phyloP scores from a whole-genome alignment of 1,284 basidiomycete genomes.

The Cutaneotrichosporon arboriforme region DNA sequence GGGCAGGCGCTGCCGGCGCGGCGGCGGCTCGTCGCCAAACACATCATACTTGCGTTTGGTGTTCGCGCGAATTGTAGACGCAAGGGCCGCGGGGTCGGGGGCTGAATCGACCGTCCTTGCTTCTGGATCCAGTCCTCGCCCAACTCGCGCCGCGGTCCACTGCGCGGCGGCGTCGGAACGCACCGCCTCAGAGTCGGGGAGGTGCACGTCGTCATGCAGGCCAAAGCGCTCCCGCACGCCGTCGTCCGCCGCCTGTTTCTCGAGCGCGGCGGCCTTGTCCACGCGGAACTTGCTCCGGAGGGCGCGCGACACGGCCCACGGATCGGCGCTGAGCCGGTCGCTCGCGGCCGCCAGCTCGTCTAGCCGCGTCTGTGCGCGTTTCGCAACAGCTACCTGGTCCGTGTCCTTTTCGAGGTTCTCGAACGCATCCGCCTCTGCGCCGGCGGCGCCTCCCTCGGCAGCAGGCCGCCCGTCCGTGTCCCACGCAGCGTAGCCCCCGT shows the following conservation, averaged over 20 bases:
- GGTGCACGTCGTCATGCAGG: slow-evolving; percentile 54
- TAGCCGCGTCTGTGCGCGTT: slow-evolving; percentile 66
- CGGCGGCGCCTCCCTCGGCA: slow-evolving; percentile 16
- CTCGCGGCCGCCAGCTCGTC: slow-evolving; percentile 69
- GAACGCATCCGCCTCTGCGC: slow-evolving; percentile 61
- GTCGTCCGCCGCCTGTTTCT: slow-evolving; percentile 52
- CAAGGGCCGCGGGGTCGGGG: background rate
- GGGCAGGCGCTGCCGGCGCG: background rate
- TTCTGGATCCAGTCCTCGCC: background rate
- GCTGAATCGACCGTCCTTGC: background rate
- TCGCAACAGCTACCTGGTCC: slow-evolving; percentile 64
- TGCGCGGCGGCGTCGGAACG: slow-evolving; percentile 22
- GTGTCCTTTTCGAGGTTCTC: slow-evolving; percentile 81
- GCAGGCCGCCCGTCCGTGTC: slow-evolving; percentile 62
- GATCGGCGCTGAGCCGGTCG: slow-evolving; percentile 71
- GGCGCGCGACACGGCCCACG: slow-evolving; percentile 68
- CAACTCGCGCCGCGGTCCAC: slow-evolving; percentile 24
- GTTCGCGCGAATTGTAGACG: slow-evolving; percentile 4
- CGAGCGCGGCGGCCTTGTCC: slow-evolving; percentile 71
- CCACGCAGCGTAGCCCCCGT: slow-evolving; percentile 76
- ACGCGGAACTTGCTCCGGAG: slow-evolving; percentile 74
- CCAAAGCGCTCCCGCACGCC: slow-evolving; percentile 68
- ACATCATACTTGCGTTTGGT: slow-evolving; percentile 10
- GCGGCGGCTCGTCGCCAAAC: slow-evolving; percentile 1
- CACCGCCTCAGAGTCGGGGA: slow-evolving; percentile 31